phyloP scores from a whole-genome alignment of 441 rosid genomes.

The Capsella rubella region DNA sequence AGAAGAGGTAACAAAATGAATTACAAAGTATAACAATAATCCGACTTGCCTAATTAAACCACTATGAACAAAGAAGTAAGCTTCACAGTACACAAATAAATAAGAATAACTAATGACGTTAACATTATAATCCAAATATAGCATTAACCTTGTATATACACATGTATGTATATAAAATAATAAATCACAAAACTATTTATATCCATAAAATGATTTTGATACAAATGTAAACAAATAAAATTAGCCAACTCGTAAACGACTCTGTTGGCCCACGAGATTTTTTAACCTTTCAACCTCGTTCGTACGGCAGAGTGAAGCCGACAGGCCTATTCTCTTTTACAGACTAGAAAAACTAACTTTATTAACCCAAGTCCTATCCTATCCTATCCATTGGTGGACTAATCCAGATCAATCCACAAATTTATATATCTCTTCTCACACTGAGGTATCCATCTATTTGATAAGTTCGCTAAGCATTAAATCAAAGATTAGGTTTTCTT shows the following conservation, averaged over 20 bases:
- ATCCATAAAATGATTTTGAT: no score
- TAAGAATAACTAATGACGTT: no score
- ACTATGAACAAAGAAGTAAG: neutral
- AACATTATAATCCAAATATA: neutral
- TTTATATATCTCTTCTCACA: constrained; percentile 4
- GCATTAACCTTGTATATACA: neutral
- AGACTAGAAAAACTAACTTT: neutral
- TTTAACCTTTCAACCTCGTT: constrained; percentile 24
- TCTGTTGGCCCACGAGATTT: constrained; percentile 26
- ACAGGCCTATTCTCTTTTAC: neutral
- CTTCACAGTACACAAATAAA: neutral
- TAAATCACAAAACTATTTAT: no score
- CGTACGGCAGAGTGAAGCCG: constrained; percentile 3
- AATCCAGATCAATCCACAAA: neutral
- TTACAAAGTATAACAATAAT: neutral
- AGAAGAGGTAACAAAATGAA: neutral
- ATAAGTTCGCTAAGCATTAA: neutral
- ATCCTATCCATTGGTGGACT: neutral
- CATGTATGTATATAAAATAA: no score
- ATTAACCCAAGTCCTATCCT: neutral
- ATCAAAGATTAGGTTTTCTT: no score
- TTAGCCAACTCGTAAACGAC: neutral
- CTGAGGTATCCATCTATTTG: neutral
- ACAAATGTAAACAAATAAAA: neutral
- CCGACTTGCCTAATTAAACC: neutral